These are phyloP conservation scores for Carex pumila DNA, from an alignment of 176 grass and related monocot genomes.

Conservation along the genomic window DNA sequence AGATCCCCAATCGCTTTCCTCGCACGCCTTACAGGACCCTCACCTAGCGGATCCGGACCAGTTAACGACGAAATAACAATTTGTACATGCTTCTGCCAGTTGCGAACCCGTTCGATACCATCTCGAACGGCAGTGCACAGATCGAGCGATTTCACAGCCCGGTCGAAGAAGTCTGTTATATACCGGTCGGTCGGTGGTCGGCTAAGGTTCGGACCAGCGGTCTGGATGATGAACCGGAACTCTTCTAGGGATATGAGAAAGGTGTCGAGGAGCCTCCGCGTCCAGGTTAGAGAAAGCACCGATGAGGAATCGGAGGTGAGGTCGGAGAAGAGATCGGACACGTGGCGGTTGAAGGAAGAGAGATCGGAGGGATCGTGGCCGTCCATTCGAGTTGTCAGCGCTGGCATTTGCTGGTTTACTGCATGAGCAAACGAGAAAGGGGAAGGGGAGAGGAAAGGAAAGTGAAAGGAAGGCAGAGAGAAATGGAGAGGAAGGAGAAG, in stretches of 20 bases:
- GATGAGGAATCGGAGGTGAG: neutral
- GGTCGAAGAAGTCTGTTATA: conserved; percentile 81
- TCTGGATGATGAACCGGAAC: conserved; percentile 53
- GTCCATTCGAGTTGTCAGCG: conserved; percentile 12
- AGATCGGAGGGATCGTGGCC: conserved; percentile 18
- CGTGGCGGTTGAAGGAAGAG: conserved; percentile 17
- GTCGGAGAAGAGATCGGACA: conserved; percentile 39
- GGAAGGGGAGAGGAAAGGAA: conserved; percentile 19
- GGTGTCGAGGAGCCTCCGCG: conserved; percentile 45
- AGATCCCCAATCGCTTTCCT: conserved; percentile 88
- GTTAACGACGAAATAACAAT: conserved; percentile 51
- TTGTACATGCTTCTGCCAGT: conserved; percentile 61
- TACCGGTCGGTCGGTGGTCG: conserved; percentile 59
- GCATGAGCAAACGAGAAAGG: neutral
- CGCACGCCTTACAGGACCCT: conserved; percentile 76
- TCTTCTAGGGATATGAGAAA: conserved; percentile 77
- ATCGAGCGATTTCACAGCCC: conserved; percentile 84
- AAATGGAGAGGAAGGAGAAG: conserved; percentile 18
- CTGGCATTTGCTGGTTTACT: conserved; percentile 4
- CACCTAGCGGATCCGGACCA: conserved; percentile 22
- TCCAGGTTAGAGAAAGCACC: conserved; percentile 67
- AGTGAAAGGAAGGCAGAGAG: conserved; percentile 33
- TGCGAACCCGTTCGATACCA: conserved; percentile 69
- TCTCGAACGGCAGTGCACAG: conserved; percentile 90
- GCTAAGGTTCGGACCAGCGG: neutral